Percentiles rank a stretch among this genome's conserved stretches.
These are phyloP conservation scores for Biscogniauxia mediterranea DNA, from an alignment of 2,329 filamentous ascomycete species.

Conservation along the genomic window DNA sequence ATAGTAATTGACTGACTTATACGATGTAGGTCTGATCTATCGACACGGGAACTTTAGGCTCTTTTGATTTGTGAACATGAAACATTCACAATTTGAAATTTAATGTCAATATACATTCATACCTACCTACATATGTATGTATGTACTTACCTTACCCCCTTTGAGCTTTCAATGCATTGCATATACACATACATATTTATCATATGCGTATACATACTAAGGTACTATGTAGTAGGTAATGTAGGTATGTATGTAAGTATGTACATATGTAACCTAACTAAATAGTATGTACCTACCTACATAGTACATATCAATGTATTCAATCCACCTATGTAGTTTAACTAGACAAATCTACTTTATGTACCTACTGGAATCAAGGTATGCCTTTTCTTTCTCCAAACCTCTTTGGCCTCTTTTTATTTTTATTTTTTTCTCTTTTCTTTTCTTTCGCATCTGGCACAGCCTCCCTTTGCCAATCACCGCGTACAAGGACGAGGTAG, in stretches of 20 bases:
- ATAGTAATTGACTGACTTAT: background rate
- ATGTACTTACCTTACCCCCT: too few relatives aligned
- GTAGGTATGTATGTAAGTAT: background rate
- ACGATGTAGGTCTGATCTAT: background rate
- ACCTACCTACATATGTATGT: background rate
- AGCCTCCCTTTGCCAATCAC: background rate
- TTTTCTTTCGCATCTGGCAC: background rate
- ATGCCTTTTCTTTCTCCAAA: too few relatives aligned
- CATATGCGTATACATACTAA: too few relatives aligned
- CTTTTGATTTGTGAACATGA: background rate
- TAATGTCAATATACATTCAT: background rate
- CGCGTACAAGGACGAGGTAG: background rate
- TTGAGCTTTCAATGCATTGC: too few relatives aligned
- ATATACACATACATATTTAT: background rate
- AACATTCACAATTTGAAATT: background rate
- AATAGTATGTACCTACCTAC: background rate
- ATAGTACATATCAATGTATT: too few relatives aligned
- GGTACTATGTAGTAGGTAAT: too few relatives aligned
- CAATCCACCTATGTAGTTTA: too few relatives aligned
- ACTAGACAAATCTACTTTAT: too few relatives aligned
- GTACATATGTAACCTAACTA: background rate
- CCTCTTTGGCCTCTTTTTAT: background rate
- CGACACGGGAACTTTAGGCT: background rate
- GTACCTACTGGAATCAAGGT: too few relatives aligned
- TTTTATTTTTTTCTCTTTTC: background rate